These are phyloP conservation scores for Priceomyces medius DNA, from an alignment of 805 yeast genomes.

Conservation along the genomic window DNA sequence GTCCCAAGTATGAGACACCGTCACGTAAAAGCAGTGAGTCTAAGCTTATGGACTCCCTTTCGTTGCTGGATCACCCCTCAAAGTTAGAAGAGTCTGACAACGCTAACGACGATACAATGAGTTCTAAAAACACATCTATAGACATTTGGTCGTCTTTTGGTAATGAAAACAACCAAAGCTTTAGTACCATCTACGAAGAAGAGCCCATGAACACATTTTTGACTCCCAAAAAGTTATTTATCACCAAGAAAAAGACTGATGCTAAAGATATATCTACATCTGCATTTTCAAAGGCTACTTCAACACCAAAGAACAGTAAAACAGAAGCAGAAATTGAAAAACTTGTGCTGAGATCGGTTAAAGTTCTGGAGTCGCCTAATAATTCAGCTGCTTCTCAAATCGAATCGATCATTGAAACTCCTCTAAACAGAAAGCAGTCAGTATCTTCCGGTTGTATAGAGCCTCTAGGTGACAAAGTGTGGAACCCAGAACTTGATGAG, in stretches of 20 bases:
- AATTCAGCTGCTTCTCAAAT: slow-evolving; percentile 36
- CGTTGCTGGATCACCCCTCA: slow-evolving; percentile 10
- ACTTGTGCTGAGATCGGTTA: slow-evolving; percentile 5
- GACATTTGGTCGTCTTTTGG: slow-evolving; percentile 34
- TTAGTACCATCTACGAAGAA: slow-evolving; percentile 28
- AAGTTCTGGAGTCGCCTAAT: slow-evolving; percentile 30
- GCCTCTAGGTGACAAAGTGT: slow-evolving; percentile 23
- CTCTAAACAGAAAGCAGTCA: slow-evolving; percentile 14
- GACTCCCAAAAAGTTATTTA: slow-evolving; percentile 32
- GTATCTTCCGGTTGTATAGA: slow-evolving; percentile 5
- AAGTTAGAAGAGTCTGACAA: background rate
- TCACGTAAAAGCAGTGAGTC: slow-evolving; percentile 11
- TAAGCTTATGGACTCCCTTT: slow-evolving; percentile 18
- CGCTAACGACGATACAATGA: slow-evolving; percentile 7
- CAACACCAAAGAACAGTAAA: slow-evolving; percentile 3
- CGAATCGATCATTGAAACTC: slow-evolving; percentile 29
- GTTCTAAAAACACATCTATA: slow-evolving; percentile 12
- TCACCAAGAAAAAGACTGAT: slow-evolving; percentile 3
- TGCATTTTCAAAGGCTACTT: slow-evolving; percentile 5
- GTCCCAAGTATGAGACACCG: slow-evolving; percentile 17
- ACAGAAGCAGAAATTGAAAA: slow-evolving; percentile 4
- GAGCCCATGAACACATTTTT: slow-evolving; percentile 21
- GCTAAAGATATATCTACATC: background rate
- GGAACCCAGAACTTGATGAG: slow-evolving; percentile 38
- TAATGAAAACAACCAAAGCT: slow-evolving; percentile 16